Evolutionary conservation across 1,284 basidiomycete species (phyloP), one percentile per base, ranked within the genome.

Genomic region (Waitea zeae): DNA sequence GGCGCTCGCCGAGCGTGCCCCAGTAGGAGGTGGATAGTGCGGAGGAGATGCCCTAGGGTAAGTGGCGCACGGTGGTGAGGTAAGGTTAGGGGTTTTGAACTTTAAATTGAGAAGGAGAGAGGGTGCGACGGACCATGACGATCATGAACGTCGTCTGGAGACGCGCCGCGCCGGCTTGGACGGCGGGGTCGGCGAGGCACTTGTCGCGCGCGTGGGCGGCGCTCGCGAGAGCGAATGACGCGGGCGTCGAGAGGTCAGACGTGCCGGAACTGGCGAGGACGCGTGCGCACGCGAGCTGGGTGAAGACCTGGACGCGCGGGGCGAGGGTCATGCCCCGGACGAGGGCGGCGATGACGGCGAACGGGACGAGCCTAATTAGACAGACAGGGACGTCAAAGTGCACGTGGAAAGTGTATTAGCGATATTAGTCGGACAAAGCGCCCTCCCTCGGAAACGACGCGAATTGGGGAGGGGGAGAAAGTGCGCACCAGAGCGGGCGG

Each of bases 1-100:
- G 55, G 13, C 72, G 62, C 49, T 92, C 86, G 5, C 83, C 76
- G 31, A 79, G 77, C 39, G 70, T 68, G 24, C 83, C 83, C 89
- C 89, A 95, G 67, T 75, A 87, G 6, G 81, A 83, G 0, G 86
- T 86, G 1, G 83, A 88, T 20, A 90, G 52, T 0, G 82, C 86
- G 3, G 80, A 79, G 3, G 92, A 63, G 4, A 75, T 46, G n/a
- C 89, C 89, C n/a, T n/a, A n/a, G n/a, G n/a, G n/a, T n/a, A n/a
- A n/a, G n/a, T n/a, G n/a, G n/a, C n/a, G n/a, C n/a, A n/a, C n/a
- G n/a, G n/a, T n/a, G n/a, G n/a, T n/a, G n/a, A n/a, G n/a, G n/a
- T n/a, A n/a, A n/a, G n/a, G n/a, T n/a, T n/a, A n/a, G n/a, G n/a
- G n/a, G n/a, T n/a, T n/a, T n/a, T n/a, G n/a, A n/a, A n/a, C n/a